These are phyloP conservation scores for Lippia alba DNA, from an alignment of 305 asterid species.

Conservation along the genomic window DNA sequence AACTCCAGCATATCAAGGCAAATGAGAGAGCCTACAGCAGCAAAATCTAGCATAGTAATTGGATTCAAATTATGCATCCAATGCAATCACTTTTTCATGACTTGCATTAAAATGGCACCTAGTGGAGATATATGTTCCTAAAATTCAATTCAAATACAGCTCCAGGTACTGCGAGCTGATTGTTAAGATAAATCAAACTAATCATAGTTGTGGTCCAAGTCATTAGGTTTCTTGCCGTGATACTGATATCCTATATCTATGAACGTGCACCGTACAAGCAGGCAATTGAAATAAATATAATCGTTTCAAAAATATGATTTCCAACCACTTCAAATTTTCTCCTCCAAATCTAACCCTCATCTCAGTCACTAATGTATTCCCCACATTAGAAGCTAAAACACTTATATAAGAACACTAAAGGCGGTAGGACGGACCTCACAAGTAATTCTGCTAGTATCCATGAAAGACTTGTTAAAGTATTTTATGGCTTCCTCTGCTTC, in stretches of 20 bases:
- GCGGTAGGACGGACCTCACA: constrained; percentile 69
- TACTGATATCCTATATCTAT: background rate
- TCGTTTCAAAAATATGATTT: background rate
- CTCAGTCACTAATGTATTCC: background rate
- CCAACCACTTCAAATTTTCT: background rate
- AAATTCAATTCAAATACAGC: background rate
- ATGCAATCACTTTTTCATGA: background rate
- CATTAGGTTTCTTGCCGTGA: background rate
- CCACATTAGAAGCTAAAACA: constrained; percentile 15
- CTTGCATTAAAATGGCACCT: background rate
- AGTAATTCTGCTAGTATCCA: constrained; percentile 73
- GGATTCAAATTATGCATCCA: background rate
- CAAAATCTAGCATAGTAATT: background rate
- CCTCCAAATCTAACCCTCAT: background rate
- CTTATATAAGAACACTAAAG: background rate
- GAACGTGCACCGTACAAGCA: background rate
- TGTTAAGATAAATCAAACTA: background rate
- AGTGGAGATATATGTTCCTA: background rate
- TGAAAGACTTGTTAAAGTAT: constrained; percentile 74
- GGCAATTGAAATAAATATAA: background rate
- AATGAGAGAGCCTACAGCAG: background rate
- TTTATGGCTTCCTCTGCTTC: constrained; percentile 82
- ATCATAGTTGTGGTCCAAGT: background rate
- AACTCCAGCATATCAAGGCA: background rate
- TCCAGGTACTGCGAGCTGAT: background rate